phyloP scores from a whole-genome alignment of 345 rosid genomes.

The Lumnitzera racemosa region DNA sequence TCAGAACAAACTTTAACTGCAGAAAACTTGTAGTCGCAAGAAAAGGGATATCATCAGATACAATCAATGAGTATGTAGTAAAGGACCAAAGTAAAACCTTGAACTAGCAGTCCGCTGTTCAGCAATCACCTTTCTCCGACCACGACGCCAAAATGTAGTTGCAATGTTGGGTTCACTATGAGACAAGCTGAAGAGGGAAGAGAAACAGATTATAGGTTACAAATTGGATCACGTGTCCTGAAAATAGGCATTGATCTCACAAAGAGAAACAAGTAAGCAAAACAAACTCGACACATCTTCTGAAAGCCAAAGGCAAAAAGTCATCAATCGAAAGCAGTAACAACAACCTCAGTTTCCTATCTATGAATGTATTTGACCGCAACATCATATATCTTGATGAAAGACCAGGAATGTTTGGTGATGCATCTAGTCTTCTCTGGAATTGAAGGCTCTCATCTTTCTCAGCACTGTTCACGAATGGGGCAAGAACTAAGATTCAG shows the following conservation, averaged over 20 bases:
- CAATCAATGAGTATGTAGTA: constrained; percentile 4
- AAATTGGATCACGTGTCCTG: neutral
- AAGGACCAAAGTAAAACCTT: constrained; percentile 48
- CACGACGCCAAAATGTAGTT: constrained; percentile 75
- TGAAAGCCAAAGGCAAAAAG: neutral
- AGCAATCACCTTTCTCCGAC: constrained; percentile 81
- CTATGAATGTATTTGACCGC: constrained; percentile 42
- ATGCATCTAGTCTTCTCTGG: constrained; percentile 55
- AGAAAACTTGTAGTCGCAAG: no score
- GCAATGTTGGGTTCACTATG: constrained; percentile 95
- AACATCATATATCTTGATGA: constrained; percentile 64
- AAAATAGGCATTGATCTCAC: no score
- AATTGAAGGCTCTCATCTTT: constrained; percentile 63
- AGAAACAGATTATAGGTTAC: constrained; percentile 5
- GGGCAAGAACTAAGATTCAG: constrained; percentile 13
- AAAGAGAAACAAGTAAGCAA: no score
- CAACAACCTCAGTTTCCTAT: constrained; percentile 69
- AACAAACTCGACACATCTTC: neutral
- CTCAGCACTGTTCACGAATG: constrained; percentile 59
- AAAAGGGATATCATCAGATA: neutral
- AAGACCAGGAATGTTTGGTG: constrained; percentile 60
- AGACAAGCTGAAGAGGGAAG: constrained; percentile 45
- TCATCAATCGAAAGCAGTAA: neutral
- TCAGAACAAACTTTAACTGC: no score
- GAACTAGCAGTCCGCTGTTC: constrained; percentile 96